A percentile compares a stretch with the other conserved stretches of the same genome.
phyloP scores from a whole-genome alignment of 2,329 filamentous ascomycete genomes.

The Fusarium pseudocircinatum region DNA sequence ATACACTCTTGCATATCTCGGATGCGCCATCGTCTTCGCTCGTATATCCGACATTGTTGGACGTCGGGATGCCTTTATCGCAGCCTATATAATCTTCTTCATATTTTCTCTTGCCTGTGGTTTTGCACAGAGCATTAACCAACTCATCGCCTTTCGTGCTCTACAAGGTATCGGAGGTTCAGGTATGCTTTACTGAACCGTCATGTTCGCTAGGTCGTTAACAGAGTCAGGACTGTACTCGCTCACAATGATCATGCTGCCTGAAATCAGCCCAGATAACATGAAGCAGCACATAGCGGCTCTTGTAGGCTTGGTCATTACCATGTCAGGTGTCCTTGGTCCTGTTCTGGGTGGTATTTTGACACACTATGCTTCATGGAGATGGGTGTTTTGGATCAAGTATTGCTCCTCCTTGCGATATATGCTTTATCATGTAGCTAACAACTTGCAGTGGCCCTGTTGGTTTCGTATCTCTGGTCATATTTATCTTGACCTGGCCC shows the following conservation, averaged over 20 bases:
- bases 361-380: conserved; percentile 60
- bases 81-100: conserved; percentile 63
- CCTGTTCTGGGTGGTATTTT: conserved; percentile 62
- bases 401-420: conserved; percentile 33
- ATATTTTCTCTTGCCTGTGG: conserved; percentile 66
- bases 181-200: conserved; percentile 44
- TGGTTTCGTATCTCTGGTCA: conserved; percentile 55
- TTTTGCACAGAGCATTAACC: conserved; percentile 44
- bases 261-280: conserved; percentile 57
- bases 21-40: conserved; percentile 66
- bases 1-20: conserved; percentile 66
- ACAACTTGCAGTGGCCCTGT: conserved; percentile 57
- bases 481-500: conserved; percentile 64
- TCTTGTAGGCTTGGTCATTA: conserved; percentile 60
- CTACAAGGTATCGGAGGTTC: conserved; percentile 63
- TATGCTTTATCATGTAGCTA: not conserved
- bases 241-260: conserved; percentile 64
- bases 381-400: conserved; percentile 71
- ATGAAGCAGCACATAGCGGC: conserved; percentile 56
- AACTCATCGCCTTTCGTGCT: conserved; percentile 61
- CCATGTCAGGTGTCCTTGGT: conserved; percentile 59
- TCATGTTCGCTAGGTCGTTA: not conserved
- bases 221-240: conserved; percentile 59
- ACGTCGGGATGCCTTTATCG: conserved; percentile 60
- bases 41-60: conserved; percentile 65